Evolutionary conservation across 2,329 filamentous ascomycete species (phyloP), one percentile per base, ranked within the genome.

Genomic region (Penicillium concentricum): DNA sequence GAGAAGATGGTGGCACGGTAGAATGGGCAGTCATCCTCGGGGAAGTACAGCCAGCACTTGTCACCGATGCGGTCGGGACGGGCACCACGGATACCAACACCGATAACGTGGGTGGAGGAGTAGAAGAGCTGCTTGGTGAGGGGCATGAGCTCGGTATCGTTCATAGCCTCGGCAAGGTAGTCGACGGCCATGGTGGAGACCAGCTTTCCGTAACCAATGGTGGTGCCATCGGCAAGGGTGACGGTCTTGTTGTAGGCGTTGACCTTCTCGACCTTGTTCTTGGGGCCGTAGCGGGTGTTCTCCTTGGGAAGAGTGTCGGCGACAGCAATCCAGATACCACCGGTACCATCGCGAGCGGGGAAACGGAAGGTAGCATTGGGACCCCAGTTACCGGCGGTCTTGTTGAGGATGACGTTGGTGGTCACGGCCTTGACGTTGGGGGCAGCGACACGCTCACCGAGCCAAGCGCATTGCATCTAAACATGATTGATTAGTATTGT

Each of bases 41-140:
- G 94, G 87, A 97, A 99, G 86, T 99, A 99, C 65, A 99, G 83
- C 87, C 94, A 99, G 87, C 94, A 99, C 85, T 97, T 99, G 82
- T 99, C 94, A 65, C 94, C 94, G 68, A 99, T 99, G 73, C 91
- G 89, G 77, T 96, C 92, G 38, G 94, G 94, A 66, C 94, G 91
- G 70, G 83, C 84, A 65, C 94, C 94, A 73, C 94, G 91, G 71
- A 99, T 84, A 79, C 94, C 94, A 62, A 99, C 90, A 78, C 94
- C 94, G 68, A 99, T 89, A 70, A 99, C 93, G 79, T 99, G 94
- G 55, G 94, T 99, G 68, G 90, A 92, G 51, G 92, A 97, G 84
- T 95, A 99, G 86, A 88, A 97, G 56, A 99, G 87, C 60, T 87
- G 89, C 84, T 96, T 96, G 82, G 87, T 90, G 67, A 96, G 84